Base-by-base conservation (phyloP, 306 rosid species). In the Glycine tomentella region DNA sequence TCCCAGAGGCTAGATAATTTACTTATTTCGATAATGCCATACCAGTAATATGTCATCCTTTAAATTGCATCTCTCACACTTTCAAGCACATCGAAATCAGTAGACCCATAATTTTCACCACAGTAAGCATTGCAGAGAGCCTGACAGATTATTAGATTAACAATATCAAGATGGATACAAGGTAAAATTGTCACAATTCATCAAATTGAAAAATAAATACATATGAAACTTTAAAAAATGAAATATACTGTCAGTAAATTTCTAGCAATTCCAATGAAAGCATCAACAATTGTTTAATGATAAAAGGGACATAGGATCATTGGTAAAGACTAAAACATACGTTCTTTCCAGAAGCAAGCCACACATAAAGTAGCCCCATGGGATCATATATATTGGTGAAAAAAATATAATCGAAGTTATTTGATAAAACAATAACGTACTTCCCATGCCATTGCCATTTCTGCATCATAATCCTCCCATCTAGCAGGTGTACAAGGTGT, bases 21-120 rank as follows among this genome's bases (percentile, higher is more conserved):
- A 69, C 55, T 72, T 50, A 72, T 67, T 58, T 33, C 49, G 67
- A 55, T 13, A 63, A 75, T 58, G 65, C 71, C 81, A 13, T 93
- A 95, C 98, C 99, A 95, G 94, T 93, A 95, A 86, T 93, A 93
- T 76, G 97, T 87, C 98, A 93, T 93, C 97, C 94, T 90, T 84
- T 93, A 86, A 83, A 95, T 90, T 77, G 97, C 94, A 78, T 90
- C 93, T 87, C 98, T 90, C 90, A 93, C 97, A 50, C 87, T 91
- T 87, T 90, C 99, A 75, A 93, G 93, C 75, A 59, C 82, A 34
- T 80, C 38, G 34, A 88, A 90, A 80, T 95, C 98, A 52, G 87
- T 85, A 86, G 99, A 95, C 55, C 97, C 98, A 81, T 86, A 93
- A 81, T 88, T 88, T 58, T 93, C 98, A 75, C 97, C 93, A 65